Evolutionary conservation across 805 yeast species (phyloP), one percentile per base, ranked within the genome.

Genomic region (Starmera quercuum): DNA sequence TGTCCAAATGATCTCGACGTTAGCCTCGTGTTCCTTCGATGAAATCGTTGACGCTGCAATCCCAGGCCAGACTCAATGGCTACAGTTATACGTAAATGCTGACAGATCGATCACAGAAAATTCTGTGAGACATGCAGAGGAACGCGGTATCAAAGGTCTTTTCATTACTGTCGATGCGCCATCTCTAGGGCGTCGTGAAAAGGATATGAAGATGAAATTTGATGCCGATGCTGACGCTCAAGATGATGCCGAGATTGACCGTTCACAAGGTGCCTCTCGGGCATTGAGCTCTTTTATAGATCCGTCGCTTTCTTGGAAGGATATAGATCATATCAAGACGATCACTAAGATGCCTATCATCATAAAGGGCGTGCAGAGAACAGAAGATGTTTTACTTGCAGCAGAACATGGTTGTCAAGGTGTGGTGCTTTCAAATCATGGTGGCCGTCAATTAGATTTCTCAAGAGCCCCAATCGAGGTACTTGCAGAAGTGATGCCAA

Each of bases 91-190:
- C 50, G 92, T 87, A 29, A 83, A 84, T 48, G 63, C 78, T 13
- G 88, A 86, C 56, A 68, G 92, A 33, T 66, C 68, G n/a, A 64
- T 77, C 34, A 73, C 87, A 22, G 63, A 65, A 33, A 59, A 67
- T 21, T 64, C 81, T 42, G 74, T 87, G n/a, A 66, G 68, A 46
- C 78, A 78, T 46, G 92, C 86, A 12, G 88, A 82, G 53, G 51
- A 61, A 32, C 62, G 82, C 35, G 94, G 95, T 1, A 69, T 83
- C 55, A 79, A 79, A 47, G 95, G 92, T 4, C 64, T 87, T 22
- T 86, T 86, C 51, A 75, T 87, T 43, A 87, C 97, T 1, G 95
- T 85, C 7, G 96, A 87, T 64, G 95, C 96, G 1, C 96, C 96
- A 6, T 81, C 83, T 40, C 66, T 87, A 28, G 97, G 97, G 11